Conservation (phyloP, 2,329 filamentous ascomycete genomes). For the Aureobasidium sp. region DNA sequence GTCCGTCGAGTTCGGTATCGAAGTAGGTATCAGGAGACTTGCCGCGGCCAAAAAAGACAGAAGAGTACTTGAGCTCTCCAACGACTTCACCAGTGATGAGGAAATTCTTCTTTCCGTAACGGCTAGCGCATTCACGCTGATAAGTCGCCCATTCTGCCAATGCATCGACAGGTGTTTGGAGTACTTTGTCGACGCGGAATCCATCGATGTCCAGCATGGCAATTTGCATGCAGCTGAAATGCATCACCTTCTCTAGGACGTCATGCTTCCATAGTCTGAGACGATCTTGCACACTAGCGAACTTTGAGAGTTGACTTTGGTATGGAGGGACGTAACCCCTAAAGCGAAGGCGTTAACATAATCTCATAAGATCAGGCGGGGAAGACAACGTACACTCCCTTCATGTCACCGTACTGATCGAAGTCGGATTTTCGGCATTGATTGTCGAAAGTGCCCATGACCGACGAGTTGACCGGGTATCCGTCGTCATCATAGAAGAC, state of each 20-base stretch:
- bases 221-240: conserved; percentile 56
- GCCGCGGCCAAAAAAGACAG: conserved; percentile 53
- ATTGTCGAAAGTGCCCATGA: conserved; percentile 22
- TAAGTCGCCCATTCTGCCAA: conserved; percentile 48
- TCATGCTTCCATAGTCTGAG: conserved; percentile 54
- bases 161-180: conserved; percentile 53
- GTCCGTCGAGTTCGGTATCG: conserved; percentile 38
- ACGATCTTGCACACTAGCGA: conserved; percentile 58
- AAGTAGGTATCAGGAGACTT: conserved; percentile 46
- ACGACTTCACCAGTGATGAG: conserved; percentile 57
- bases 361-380: neutral
- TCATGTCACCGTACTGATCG: conserved; percentile 50
- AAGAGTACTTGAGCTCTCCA: conserved; percentile 50
- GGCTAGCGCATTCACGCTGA: conserved; percentile 48
- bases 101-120: conserved; percentile 53
- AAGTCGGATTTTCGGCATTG: conserved; percentile 8
- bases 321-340: conserved; percentile 52
- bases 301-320: conserved; percentile 56
- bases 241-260: conserved; percentile 48
- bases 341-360: neutral
- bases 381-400: conserved; percentile 39
- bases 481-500: conserved; percentile 53
- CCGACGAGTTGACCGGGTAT: conserved; percentile 38
- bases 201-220: conserved; percentile 55
- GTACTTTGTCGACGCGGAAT: conserved; percentile 58